phyloP scores from a whole-genome alignment of 805 yeast species.

The Saccharomyces eubayanus region DNA sequence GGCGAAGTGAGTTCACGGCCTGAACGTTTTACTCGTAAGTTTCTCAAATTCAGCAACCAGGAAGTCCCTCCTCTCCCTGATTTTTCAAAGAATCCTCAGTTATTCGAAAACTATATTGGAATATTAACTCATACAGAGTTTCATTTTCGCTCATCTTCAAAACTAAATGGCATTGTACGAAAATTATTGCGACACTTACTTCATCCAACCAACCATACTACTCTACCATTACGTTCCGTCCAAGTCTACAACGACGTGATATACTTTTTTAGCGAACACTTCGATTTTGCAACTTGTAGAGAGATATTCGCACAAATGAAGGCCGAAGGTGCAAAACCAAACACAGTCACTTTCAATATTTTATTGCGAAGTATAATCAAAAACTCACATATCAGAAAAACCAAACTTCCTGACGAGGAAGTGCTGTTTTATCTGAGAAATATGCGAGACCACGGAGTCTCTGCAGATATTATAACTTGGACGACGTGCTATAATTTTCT shows the following conservation, averaged over 20 bases:
- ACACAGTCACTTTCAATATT: conserved; percentile 34
- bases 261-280: conserved; percentile 31
- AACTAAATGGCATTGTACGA: conserved; percentile 32
- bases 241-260: conserved; percentile 34
- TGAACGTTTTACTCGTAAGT: conserved; percentile 10
- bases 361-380: conserved; percentile 28
- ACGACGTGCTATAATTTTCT: conserved; percentile 28
- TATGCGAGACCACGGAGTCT: conserved; percentile 25
- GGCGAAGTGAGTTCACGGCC: conserved; percentile 8
- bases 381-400: conserved; percentile 23
- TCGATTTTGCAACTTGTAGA: conserved; percentile 36
- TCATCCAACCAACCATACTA: conserved; percentile 32
- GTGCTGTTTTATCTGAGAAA: conserved; percentile 24
- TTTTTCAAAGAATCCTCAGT: conserved; percentile 19
- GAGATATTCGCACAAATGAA: conserved; percentile 37
- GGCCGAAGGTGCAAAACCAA: conserved; percentile 27
- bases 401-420: conserved; percentile 22
- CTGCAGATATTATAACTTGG: conserved; percentile 36
- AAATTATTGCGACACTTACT: conserved; percentile 34
- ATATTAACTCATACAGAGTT: conserved; percentile 33
- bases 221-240: conserved; percentile 26
- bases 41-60: conserved; percentile 15
- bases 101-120: conserved; percentile 31
- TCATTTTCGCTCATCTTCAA: conserved; percentile 32
- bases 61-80: conserved; percentile 34